phyloP scores from a whole-genome alignment of 176 grass and related monocot species.

The Typha latifolia region DNA sequence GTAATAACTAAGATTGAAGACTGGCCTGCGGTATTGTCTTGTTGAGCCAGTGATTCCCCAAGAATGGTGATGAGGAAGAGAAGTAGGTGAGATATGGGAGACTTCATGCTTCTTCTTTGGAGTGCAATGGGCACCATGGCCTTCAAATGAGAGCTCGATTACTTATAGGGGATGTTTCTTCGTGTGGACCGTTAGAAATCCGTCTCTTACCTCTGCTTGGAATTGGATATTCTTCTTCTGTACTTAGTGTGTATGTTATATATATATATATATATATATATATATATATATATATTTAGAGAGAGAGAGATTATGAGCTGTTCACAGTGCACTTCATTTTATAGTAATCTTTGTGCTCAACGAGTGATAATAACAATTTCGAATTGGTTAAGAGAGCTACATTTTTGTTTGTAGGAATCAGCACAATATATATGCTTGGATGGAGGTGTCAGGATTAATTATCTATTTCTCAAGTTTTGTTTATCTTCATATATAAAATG shows the following conservation, averaged over 20 bases:
- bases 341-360: background rate
- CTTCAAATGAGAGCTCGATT: background rate
- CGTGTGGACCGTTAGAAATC: background rate
- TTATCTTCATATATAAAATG: no score
- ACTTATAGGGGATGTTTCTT: background rate
- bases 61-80: background rate
- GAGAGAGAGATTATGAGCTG: background rate
- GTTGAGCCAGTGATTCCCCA: background rate
- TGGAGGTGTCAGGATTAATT: no score
- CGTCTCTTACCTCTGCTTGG: background rate
- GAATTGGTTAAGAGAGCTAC: background rate
- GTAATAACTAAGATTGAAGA: background rate
- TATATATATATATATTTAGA: no score
- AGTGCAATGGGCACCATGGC: background rate
- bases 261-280: no score
- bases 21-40: background rate
- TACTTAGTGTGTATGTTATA: no score
- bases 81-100: background rate
- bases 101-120: background rate
- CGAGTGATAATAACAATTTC: background rate
- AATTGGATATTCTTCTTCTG: background rate
- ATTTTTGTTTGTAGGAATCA: background rate
- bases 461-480: no score
- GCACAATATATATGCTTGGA: background rate
- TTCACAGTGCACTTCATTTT: background rate